Evolutionary conservation across 2,329 filamentous ascomycete species (phyloP).

Genomic region (Calonectria ilicicola): DNA sequence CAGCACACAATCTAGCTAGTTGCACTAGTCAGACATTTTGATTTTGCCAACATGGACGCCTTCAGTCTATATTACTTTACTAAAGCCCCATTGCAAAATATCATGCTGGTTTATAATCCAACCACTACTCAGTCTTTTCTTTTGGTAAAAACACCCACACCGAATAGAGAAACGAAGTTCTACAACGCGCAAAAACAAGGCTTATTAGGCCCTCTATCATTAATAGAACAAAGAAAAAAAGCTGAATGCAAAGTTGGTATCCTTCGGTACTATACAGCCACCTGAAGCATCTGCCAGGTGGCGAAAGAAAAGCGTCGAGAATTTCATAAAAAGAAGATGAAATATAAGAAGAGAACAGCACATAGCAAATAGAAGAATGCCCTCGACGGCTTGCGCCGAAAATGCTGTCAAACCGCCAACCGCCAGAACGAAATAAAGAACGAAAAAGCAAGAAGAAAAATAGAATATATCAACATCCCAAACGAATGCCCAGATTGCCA

Average conservation of each 20-base stretch:
- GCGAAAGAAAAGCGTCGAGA: constrained; percentile 17
- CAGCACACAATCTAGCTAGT: not conserved
- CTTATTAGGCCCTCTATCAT: constrained; percentile 32
- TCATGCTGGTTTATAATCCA: not conserved
- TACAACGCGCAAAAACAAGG: not conserved
- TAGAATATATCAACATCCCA: constrained; percentile 24
- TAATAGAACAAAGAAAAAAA: constrained; percentile 27
- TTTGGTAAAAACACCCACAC: not conserved
- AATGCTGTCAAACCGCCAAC: constrained; percentile 27
- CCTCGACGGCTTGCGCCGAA: constrained; percentile 24
- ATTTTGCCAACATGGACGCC: not conserved
- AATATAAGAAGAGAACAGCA: constrained; percentile 16
- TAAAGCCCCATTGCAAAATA: not conserved
- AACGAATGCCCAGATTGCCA: constrained; percentile 28
- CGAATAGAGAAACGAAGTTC: not conserved
- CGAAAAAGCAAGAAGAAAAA: not conserved
- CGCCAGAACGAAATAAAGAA: constrained; percentile 15
- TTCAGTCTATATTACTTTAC: not conserved
- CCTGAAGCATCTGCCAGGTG: constrained; percentile 11
- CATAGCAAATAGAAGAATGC: constrained; percentile 25
- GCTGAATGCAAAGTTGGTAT: constrained; percentile 40
- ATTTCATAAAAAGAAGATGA: constrained; percentile 22
- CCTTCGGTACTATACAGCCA: constrained; percentile 34
- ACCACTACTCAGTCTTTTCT: not conserved
- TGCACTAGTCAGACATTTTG: not conserved